Evolutionary conservation across 257 asterid species (phyloP).

Genomic region (Solanum gandarillasii): DNA sequence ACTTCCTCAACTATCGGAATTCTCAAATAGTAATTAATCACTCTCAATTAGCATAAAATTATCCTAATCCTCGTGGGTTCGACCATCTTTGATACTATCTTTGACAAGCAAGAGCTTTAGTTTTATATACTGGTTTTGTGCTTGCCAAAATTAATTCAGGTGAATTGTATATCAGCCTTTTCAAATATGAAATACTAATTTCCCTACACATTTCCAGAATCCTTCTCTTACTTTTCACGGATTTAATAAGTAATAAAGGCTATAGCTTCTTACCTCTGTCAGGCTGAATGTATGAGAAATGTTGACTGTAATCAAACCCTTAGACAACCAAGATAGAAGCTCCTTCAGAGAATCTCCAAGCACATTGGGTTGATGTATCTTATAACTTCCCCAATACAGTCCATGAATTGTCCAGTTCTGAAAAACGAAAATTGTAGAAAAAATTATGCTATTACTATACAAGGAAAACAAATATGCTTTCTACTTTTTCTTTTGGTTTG

Average conservation of each 20-base stretch:
- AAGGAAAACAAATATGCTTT: background rate
- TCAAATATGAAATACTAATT: background rate
- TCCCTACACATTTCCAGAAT: background rate
- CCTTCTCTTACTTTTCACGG: background rate
- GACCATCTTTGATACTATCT: background rate
- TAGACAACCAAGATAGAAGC: slow-evolving; percentile 72
- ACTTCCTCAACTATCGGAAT: background rate
- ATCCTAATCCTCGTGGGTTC: background rate
- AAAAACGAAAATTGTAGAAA: background rate
- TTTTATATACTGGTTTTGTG: background rate
- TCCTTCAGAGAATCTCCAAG: slow-evolving; percentile 76
- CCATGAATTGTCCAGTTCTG: slow-evolving; percentile 98
- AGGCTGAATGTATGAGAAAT: slow-evolving; percentile 63
- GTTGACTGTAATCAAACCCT: slow-evolving; percentile 57
- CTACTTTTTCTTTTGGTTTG: background rate
- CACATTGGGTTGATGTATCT: slow-evolving; percentile 46
- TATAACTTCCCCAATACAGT: slow-evolving; percentile 91
- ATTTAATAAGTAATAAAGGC: background rate
- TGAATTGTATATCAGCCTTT: background rate
- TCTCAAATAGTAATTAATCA: background rate
- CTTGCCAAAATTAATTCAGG: background rate
- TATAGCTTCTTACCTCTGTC: slow-evolving; percentile 44
- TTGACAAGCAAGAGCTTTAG: background rate
- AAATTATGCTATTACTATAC: background rate
- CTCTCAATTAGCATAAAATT: background rate